These are phyloP conservation scores for Paragyromitra xinjiangensis DNA, from an alignment of 495 filamentous ascomycete species.

Conservation along the genomic window DNA sequence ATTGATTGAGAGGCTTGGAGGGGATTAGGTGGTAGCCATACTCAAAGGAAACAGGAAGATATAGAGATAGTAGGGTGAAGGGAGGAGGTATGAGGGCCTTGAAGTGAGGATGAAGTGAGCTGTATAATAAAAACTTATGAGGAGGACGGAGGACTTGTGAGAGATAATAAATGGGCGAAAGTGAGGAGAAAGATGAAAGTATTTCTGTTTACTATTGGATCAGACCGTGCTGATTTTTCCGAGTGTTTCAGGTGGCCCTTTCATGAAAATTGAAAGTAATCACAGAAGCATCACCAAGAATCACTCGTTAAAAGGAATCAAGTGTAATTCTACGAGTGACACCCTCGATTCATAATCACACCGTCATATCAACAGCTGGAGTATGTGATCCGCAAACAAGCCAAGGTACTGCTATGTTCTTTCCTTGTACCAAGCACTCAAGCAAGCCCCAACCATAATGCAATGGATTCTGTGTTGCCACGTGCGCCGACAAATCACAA, in stretches of 20 bases:
- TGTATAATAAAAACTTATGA: constrained; percentile 59
- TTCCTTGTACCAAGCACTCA: neutral
- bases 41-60: no score
- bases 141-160: constrained; percentile 76
- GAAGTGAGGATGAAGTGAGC: no score
- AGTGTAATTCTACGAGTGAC: neutral
- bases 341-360: neutral
- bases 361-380: neutral
- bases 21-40: no score
- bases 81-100: no score
- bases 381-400: neutral
- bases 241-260: neutral
- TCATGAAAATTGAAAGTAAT: neutral
- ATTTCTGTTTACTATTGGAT: neutral
- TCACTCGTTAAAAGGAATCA: neutral
- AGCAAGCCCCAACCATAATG: neutral
- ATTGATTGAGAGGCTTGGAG: no score
- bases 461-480: constrained; percentile 31
- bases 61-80: no score
- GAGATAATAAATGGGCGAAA: constrained; percentile 2
- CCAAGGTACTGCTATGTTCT: neutral
- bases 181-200: constrained; percentile 21
- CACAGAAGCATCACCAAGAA: neutral
- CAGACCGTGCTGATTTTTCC: neutral
- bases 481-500: constrained; percentile 29